Percentiles rank a stretch among this genome's conserved stretches.
Conservation (phyloP, 1,284 basidiomycete species). For the Leccinum subatratum region DNA sequence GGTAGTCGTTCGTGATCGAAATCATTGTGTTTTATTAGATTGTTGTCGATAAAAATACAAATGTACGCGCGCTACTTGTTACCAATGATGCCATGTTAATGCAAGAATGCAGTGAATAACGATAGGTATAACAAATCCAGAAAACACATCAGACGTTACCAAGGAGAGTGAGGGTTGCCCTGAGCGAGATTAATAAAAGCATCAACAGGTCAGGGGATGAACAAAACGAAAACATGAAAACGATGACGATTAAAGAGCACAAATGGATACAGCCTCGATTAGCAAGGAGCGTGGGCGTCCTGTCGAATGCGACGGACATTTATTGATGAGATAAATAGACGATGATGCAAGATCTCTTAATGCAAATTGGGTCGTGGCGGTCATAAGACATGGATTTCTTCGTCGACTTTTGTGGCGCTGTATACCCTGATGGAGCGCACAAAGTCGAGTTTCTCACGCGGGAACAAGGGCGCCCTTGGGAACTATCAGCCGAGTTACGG, state of each 20-base stretch:
- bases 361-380: not conserved
- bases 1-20: not conserved
- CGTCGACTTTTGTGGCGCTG: slow-evolving; percentile 37
- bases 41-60: slow-evolving; percentile 23
- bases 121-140: slow-evolving; percentile 13
- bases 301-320: slow-evolving; percentile 14
- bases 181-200: slow-evolving; percentile 16
- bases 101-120: slow-evolving; percentile 11
- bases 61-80: slow-evolving; percentile 4
- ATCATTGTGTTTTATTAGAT: slow-evolving; percentile 11
- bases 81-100: slow-evolving; percentile 12
- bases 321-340: slow-evolving; percentile 5
- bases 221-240: not conserved
- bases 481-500: slow-evolving; percentile 18
- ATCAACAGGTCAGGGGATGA: not conserved
- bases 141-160: slow-evolving; percentile 1
- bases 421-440: slow-evolving; percentile 57
- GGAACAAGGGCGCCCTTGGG: slow-evolving; percentile 22
- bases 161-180: slow-evolving; percentile 10
- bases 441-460: slow-evolving; percentile 41
- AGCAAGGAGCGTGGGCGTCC: slow-evolving; percentile 24
- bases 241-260: not conserved
- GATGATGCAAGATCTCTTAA: not conserved
- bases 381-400: slow-evolving; percentile 28
- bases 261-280: slow-evolving; percentile 1